Evolutionary conservation across 306 rosid species (phyloP).

Genomic region (Calophaca sinica): DNA sequence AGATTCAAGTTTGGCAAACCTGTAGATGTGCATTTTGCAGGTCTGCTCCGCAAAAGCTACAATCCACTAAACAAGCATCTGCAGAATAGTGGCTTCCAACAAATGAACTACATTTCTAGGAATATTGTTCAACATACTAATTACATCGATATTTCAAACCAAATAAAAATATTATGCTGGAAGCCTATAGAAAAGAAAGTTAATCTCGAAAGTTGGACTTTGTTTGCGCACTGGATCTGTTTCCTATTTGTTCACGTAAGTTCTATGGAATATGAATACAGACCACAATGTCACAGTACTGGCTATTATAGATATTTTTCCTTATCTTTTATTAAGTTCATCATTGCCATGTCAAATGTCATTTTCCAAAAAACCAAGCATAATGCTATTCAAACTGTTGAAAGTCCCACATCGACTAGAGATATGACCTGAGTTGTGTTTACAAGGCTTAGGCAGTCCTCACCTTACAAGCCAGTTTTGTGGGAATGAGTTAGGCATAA

Average conservation of each 20-base stretch:
- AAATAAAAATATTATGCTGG: constrained; percentile 35
- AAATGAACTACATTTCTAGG: constrained; percentile 32
- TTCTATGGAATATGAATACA: constrained; percentile 30
- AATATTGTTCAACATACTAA: constrained; percentile 7
- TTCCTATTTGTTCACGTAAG: constrained; percentile 28
- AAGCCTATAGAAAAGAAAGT: constrained; percentile 11
- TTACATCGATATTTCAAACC: constrained; percentile 29
- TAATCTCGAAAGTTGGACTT: constrained; percentile 11
- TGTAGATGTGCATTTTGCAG: constrained; percentile 94
- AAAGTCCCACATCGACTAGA: too few relatives aligned
- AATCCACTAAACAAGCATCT: constrained; percentile 85
- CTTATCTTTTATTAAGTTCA: constrained; percentile 11
- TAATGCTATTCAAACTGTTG: constrained; percentile 39
- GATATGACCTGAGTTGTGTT: too few relatives aligned
- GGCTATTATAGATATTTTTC: constrained; percentile 1
- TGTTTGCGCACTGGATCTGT: constrained; percentile 21
- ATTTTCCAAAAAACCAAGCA: constrained; percentile 30
- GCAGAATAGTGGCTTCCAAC: constrained; percentile 48
- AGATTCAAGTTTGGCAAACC: constrained; percentile 56
- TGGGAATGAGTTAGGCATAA: too few relatives aligned
- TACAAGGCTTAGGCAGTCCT: too few relatives aligned
- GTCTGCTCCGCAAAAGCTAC: constrained; percentile 96
- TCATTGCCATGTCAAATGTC: constrained; percentile 25
- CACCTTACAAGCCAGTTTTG: too few relatives aligned
- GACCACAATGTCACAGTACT: background rate